Evolutionary conservation across 441 rosid species (phyloP).

Genomic region (Metrosideros polymorpha): DNA sequence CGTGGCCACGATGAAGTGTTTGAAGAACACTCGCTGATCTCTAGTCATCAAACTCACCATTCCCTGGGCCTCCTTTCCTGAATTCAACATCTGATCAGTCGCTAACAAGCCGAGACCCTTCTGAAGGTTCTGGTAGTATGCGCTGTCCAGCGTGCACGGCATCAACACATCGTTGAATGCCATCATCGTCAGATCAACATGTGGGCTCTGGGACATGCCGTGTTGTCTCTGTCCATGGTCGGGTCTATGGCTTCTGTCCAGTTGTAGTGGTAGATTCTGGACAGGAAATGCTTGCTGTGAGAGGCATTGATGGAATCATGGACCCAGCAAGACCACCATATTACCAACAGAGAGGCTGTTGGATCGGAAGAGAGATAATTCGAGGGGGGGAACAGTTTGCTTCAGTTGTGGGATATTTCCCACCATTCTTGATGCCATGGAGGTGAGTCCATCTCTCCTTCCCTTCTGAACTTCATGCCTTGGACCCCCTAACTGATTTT

Average conservation of each 20-base stretch:
- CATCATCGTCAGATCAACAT: not conserved
- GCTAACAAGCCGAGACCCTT: not conserved
- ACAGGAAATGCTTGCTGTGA: not conserved
- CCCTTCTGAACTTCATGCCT: not conserved
- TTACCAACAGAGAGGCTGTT: not conserved
- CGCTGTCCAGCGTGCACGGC: not conserved
- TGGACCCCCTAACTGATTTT: not conserved
- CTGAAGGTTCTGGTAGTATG: not conserved
- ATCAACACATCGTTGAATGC: not conserved
- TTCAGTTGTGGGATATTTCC: not conserved
- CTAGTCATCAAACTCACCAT: not conserved
- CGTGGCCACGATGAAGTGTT: not conserved
- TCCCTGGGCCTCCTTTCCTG: not conserved
- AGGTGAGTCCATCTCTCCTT: not conserved
- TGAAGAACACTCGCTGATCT: not conserved
- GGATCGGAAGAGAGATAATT: not conserved
- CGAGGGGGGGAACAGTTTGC: not conserved
- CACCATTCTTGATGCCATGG: not conserved
- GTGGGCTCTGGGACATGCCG: rapidly evolving
- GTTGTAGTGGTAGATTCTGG: not conserved
- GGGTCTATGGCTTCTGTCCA: not conserved
- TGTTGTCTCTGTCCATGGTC: not conserved
- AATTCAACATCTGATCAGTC: not conserved
- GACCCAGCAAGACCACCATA: not conserved
- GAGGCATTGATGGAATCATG: not conserved